Conservation (phyloP, 768 basidiomycete genomes). For the Mycena leptocephala region DNA sequence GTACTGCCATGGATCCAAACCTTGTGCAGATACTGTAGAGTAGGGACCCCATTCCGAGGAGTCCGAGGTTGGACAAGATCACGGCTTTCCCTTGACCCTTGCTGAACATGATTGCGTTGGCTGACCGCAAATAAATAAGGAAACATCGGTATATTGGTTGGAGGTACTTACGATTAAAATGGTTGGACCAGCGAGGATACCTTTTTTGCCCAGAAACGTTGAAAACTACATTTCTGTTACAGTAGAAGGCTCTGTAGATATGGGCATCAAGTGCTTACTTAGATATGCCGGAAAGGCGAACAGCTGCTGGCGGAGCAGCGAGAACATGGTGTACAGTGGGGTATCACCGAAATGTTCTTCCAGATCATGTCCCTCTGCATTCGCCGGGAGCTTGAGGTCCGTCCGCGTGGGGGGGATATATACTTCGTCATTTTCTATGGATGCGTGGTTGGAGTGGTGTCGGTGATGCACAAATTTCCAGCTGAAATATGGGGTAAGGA, state of each 20-base stretch:
- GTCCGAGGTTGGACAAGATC: slow-evolving; percentile 73
- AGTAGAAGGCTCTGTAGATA: slow-evolving; percentile 11
- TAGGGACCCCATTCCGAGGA: slow-evolving; percentile 62
- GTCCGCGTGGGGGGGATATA: slow-evolving; percentile 59
- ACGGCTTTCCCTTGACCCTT: slow-evolving; percentile 67
- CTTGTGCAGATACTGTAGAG: slow-evolving; percentile 53
- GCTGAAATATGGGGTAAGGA: slow-evolving; percentile 22
- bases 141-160: background rate
- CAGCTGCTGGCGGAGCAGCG: slow-evolving; percentile 71
- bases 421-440: slow-evolving; percentile 46
- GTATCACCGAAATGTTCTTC: slow-evolving; percentile 75
- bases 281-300: slow-evolving; percentile 77
- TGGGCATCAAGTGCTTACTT: slow-evolving; percentile 52
- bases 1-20: slow-evolving; percentile 58
- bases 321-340: slow-evolving; percentile 71
- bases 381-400: slow-evolving; percentile 52
- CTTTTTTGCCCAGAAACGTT: slow-evolving; percentile 75
- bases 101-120: slow-evolving; percentile 72
- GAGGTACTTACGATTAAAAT: slow-evolving; percentile 69
- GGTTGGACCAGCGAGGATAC: slow-evolving; percentile 78
- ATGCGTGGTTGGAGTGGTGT: slow-evolving; percentile 45
- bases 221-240: slow-evolving; percentile 65
- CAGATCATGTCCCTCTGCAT: slow-evolving; percentile 39
- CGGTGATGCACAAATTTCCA: slow-evolving; percentile 47
- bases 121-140: slow-evolving; percentile 49